Evolutionary conservation across 2,329 filamentous ascomycete genomes (phyloP), one percentile per base, ranked within the genome.

Genomic region (Claviceps arundinis): DNA sequence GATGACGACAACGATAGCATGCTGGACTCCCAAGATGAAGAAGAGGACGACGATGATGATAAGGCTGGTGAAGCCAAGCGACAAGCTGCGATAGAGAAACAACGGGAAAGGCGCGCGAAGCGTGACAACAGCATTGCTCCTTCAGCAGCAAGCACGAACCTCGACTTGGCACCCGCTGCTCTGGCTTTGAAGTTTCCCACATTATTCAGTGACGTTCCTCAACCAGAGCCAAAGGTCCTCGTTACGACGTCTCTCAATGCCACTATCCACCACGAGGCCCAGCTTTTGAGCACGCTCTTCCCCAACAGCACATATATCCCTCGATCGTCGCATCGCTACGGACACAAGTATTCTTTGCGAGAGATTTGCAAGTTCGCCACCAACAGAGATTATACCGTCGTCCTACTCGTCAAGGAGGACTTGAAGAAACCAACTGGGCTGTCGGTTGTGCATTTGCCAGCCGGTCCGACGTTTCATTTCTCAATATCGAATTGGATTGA

Each of bases 391-490:
- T 97, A 87, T 70, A 95, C 89, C 0, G 80, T 89, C 24, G 75
- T 98, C 2, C 72, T 96, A 2, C 80, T 98, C 16, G 73, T 96
- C 16, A 88, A 89, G 63, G 90, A 98, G 68, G 89, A 96, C 64
- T 79, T 82, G 59, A 98, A 98, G 71, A 82, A 79, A 61, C 86
- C 89, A 0, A 83, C 82, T 14, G 89, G 88, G 0, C 68, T 97
- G 26, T 89, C 89, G 34, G 78, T 97, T 16, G 82, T 95, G 4
- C 86, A 94, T 63, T 74, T 97, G 1, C 89, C 93, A 0, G 65
- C 76, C 0, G 91, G 93, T 0, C 91, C 93, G 1, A 95, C 91
- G 47, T 93, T 96, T 65, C 90, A 95, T 65, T 97, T 97, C 71
- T 82, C 77, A 52, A 86, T 96, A 57, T 84, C 84, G 57, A 95